These are phyloP conservation scores for Didymella exigua DNA, from an alignment of 2,329 filamentous ascomycete genomes.

Conservation along the genomic window DNA sequence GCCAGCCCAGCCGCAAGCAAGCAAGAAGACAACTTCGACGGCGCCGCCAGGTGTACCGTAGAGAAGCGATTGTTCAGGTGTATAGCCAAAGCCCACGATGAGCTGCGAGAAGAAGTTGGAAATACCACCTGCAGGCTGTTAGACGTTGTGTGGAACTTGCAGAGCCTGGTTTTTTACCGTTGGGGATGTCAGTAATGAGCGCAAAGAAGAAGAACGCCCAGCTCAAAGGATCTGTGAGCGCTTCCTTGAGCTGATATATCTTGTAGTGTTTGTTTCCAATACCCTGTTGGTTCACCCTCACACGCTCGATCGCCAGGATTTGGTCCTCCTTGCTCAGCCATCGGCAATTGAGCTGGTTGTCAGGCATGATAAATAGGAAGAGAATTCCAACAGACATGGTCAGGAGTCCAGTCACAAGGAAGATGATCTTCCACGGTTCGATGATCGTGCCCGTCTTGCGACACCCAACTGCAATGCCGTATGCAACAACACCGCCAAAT, in stretches of 20 bases:
- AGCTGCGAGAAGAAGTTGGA: conserved; percentile 67
- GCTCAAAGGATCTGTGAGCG: conserved; percentile 62
- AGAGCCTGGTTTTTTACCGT: conserved; percentile 47
- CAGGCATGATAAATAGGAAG: conserved; percentile 58
- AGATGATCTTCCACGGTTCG: conserved; percentile 68
- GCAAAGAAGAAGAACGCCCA: conserved; percentile 67
- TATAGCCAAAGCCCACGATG: conserved; percentile 69
- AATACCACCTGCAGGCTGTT: conserved; percentile 52
- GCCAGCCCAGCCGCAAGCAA: conserved; percentile 62
- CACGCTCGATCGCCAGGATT: conserved; percentile 70
- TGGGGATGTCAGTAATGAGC: conserved; percentile 62
- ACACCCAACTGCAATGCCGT: conserved; percentile 65
- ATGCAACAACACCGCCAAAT: conserved; percentile 66
- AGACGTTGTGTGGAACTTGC: background rate
- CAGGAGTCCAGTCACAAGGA: conserved; percentile 53
- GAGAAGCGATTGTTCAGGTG: conserved; percentile 65
- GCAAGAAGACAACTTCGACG: conserved; percentile 65
- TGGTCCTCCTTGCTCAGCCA: conserved; percentile 71
- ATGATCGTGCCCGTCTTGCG: conserved; percentile 62
- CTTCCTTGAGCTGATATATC: conserved; percentile 67
- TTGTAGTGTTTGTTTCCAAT: conserved; percentile 74
- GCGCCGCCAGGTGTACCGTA: conserved; percentile 70
- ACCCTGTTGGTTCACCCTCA: conserved; percentile 76
- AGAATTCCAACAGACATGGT: conserved; percentile 50
- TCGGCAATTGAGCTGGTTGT: conserved; percentile 65